Conservation (phyloP, 2,329 filamentous ascomycete genomes). For the Mollisiaceae sp. region DNA sequence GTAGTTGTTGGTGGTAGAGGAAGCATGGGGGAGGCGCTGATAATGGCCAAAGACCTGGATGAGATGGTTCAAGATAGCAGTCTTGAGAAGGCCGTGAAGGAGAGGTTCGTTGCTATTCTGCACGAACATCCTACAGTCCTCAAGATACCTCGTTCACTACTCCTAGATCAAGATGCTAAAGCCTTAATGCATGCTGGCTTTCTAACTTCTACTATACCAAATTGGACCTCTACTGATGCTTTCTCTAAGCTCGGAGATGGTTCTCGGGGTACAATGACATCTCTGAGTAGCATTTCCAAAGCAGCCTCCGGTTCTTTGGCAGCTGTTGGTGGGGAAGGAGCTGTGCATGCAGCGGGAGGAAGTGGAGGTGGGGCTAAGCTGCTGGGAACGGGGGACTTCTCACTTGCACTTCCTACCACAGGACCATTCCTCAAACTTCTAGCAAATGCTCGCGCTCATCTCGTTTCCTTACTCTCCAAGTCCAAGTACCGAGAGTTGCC, state of each 20-base stretch:
- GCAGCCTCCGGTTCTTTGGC: slow-evolving; percentile 71
- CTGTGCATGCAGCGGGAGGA: slow-evolving; percentile 68
- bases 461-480: slow-evolving; percentile 62
- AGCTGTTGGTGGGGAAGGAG: slow-evolving; percentile 71
- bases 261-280: slow-evolving; percentile 56
- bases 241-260: slow-evolving; percentile 49
- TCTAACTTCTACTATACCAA: slow-evolving; percentile 57
- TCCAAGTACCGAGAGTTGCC: slow-evolving; percentile 68
- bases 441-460: slow-evolving; percentile 63
- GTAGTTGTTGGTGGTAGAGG: slow-evolving; percentile 64
- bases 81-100: slow-evolving; percentile 51
- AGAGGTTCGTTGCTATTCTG: slow-evolving; percentile 59
- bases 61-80: slow-evolving; percentile 47
- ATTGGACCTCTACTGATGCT: slow-evolving; percentile 45
- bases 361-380: slow-evolving; percentile 40
- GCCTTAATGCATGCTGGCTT: slow-evolving; percentile 70
- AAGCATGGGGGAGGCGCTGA: slow-evolving; percentile 66
- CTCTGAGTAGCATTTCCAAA: slow-evolving; percentile 65
- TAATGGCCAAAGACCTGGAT: slow-evolving; percentile 62
- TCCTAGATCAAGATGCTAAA: slow-evolving; percentile 56
- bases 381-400: slow-evolving; percentile 45
- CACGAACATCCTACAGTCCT: slow-evolving; percentile 54
- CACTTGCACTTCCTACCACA: slow-evolving; percentile 69
- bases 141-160: slow-evolving; percentile 45
- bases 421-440: slow-evolving; percentile 71